Conservation (phyloP, 2,329 filamentous ascomycete genomes). For the Lanzia echinophila region DNA sequence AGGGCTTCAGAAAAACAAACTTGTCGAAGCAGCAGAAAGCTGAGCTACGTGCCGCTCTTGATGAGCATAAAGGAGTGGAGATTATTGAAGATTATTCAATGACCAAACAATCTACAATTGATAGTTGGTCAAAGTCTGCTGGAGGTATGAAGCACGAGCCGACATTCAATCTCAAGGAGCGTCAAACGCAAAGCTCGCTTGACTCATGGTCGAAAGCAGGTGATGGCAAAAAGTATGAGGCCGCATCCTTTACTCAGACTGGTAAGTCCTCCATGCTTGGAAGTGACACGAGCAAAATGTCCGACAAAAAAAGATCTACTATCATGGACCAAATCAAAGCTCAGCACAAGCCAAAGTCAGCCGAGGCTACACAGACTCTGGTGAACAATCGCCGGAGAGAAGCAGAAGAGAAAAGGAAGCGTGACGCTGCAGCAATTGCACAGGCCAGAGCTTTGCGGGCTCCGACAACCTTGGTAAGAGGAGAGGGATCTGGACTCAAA, state of each 20-base stretch:
- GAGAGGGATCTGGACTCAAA: slow-evolving; percentile 72
- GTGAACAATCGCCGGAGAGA: slow-evolving; percentile 69
- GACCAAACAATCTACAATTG: slow-evolving; percentile 50
- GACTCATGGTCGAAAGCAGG: slow-evolving; percentile 9
- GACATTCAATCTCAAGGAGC: not conserved
- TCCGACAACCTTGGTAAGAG: slow-evolving; percentile 49
- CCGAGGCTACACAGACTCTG: slow-evolving; percentile 44
- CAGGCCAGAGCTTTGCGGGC: slow-evolving; percentile 56
- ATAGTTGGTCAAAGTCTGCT: slow-evolving; percentile 53
- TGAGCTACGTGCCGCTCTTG: slow-evolving; percentile 61
- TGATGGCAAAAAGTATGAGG: slow-evolving; percentile 27
- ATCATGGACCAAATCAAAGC: slow-evolving; percentile 22
- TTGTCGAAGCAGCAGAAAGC: slow-evolving; percentile 77
- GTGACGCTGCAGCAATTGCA: slow-evolving; percentile 66
- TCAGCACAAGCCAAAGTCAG: slow-evolving; percentile 11
- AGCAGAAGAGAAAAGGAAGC: slow-evolving; percentile 65
- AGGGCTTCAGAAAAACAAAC: slow-evolving; percentile 64
- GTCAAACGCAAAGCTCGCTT: slow-evolving; percentile 6
- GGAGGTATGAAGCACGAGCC: slow-evolving; percentile 19
- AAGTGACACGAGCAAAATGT: not conserved
- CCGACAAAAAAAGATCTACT: slow-evolving; percentile 29
- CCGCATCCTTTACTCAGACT: slow-evolving; percentile 10
- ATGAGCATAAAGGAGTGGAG: slow-evolving; percentile 49
- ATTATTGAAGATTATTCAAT: slow-evolving; percentile 44
- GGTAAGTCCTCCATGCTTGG: not conserved